phyloP scores from a whole-genome alignment of 257 asterid genomes.

The Thymus quinquecostatus region DNA sequence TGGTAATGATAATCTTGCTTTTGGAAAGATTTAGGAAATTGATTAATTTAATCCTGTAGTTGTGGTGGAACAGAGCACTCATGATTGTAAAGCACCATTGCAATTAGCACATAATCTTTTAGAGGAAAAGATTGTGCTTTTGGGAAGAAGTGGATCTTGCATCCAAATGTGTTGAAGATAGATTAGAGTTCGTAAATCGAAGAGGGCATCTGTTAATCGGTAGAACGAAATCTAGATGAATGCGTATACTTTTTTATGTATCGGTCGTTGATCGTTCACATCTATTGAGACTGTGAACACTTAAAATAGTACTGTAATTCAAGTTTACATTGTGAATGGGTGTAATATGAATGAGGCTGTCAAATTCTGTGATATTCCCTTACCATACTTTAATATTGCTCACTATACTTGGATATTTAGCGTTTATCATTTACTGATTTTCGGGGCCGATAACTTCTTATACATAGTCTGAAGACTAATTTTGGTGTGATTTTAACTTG shows the following conservation, averaged over 20 bases:
- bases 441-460: not conserved
- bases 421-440: not conserved
- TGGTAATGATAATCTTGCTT: slow-evolving; percentile 13
- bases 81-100: not conserved
- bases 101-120: not conserved
- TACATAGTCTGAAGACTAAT: slow-evolving; percentile 30
- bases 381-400: not conserved
- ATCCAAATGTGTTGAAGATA: not conserved
- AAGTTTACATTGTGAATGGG: no score
- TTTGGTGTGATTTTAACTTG: slow-evolving; percentile 18
- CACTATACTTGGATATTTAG: not conserved
- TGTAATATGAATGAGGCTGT: no score
- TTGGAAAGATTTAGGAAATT: slow-evolving; percentile 11
- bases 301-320: no score
- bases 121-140: not conserved
- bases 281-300: no score
- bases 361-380: no score
- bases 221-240: no score
- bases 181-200: not conserved
- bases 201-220: not conserved
- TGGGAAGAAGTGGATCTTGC: slow-evolving; percentile 16
- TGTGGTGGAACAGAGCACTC: not conserved
- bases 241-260: no score
- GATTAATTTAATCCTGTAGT: not conserved
- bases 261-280: no score